Percentiles rank a stretch among this genome's conserved stretches.
Conservation (phyloP, 208 protist species). For the Leishmania aethiopica region DNA sequence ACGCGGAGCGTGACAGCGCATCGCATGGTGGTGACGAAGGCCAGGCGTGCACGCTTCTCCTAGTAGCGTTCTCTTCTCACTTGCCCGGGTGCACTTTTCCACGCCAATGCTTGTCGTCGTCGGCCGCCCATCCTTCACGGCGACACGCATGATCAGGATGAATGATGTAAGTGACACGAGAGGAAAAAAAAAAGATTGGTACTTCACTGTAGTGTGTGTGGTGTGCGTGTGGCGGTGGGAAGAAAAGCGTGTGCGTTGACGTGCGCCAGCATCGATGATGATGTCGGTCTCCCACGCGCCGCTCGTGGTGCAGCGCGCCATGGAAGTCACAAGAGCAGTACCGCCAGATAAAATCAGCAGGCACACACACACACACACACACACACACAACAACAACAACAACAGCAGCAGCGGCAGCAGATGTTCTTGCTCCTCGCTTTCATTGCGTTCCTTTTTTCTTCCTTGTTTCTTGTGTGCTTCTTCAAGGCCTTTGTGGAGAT, state of each 20-base stretch:
- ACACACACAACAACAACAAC: not conserved
- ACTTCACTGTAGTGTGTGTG: not conserved
- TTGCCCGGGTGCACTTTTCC: not conserved
- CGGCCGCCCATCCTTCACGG: not conserved
- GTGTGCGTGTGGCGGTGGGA: not conserved
- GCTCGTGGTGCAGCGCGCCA: not conserved
- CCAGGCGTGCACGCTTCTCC: not conserved
- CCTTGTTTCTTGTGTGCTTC: too few relatives aligned
- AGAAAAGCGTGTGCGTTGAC: not conserved
- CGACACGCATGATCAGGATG: not conserved
- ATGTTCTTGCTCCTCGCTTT: too few relatives aligned
- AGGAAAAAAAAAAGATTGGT: conserved; percentile 7
- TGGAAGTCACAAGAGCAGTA: not conserved
- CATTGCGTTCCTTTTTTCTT: too few relatives aligned
- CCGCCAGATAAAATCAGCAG: not conserved
- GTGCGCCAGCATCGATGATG: not conserved
- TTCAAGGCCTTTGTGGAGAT: too few relatives aligned
- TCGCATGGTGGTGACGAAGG: not conserved
- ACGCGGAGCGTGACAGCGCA: not conserved
- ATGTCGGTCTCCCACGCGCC: not conserved
- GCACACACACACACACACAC: not conserved
- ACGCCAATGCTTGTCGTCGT: not conserved
- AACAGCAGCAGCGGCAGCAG: too few relatives aligned
- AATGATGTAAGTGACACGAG: conserved; percentile 10
- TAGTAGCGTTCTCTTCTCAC: not conserved